Evolutionary conservation across 2,329 filamentous ascomycete species (phyloP), one percentile per base, ranked within the genome.

Genomic region (Cadophora sp.): DNA sequence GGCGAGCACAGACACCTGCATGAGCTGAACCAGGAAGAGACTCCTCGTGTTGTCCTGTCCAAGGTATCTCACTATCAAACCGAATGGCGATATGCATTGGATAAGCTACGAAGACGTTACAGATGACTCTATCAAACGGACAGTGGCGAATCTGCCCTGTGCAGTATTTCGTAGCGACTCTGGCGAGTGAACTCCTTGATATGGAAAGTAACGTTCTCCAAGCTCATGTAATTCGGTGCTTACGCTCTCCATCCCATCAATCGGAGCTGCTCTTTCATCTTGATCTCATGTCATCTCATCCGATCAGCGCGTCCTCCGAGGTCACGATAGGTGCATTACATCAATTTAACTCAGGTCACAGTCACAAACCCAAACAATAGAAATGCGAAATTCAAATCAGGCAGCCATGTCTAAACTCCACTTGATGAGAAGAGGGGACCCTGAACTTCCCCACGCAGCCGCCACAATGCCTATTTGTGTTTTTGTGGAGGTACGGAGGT

Each of bases 221-320:
- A n/a, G 8, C 55, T 58, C 29, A 19, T 31, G 55, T 58, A 37
- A 58, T 22, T 58, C 55, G 55, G 55, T 58, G 55, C 55, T 58
- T 58, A 55, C 51, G 51, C 27, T n/a, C 14, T 31, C 14, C 2
- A 58, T 56, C 31, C n/a, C 29, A 58, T 37, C 55, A 58, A 58
- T 58, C 29, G 55, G 29, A 37, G 29, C n/a, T 22, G 26, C 29
- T n/a, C 34, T 11, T 12, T 37, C 34, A 37, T 37, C 31, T 24
- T 8, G 19, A 37, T 58, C 31, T 58, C 55, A 58, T 34, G 26
- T 29, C 53, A 56, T 56, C 26, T 31, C 51, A 55, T 22, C 53
- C 19, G 26, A 58, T 58, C 56, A 43, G 56, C 56, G 56, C 31
- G 31, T 59, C 56, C 31, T 16, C 34, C 56, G 31, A 59, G 43